Percentiles rank a stretch among this genome's conserved stretches.
These are phyloP conservation scores for Kodamaea nitidulidarum DNA, from an alignment of 805 yeast species.

Conservation along the genomic window DNA sequence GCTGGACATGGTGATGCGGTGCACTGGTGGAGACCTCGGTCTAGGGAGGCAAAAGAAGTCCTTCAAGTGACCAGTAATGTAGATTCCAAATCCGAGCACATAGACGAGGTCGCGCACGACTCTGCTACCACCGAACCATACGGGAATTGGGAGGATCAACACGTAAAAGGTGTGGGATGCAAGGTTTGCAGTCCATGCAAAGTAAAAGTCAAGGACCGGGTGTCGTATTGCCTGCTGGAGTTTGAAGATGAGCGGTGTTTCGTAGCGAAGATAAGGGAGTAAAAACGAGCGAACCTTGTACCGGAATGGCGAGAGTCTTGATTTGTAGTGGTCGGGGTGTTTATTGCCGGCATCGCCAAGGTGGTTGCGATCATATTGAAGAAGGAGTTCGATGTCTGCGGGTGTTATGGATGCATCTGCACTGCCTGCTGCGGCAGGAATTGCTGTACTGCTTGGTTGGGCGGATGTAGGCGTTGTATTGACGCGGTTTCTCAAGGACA, in stretches of 20 bases:
- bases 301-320: conserved; percentile 52
- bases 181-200: conserved; percentile 81
- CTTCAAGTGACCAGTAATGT: conserved; percentile 67
- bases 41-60: conserved; percentile 89
- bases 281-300: conserved; percentile 50
- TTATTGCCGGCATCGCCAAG: conserved; percentile 70
- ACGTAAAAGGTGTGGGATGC: conserved; percentile 96
- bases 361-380: conserved; percentile 11
- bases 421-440: no score
- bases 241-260: conserved; percentile 54
- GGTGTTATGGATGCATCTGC: conserved; percentile 1
- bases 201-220: conserved; percentile 61
- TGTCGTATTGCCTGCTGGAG: conserved; percentile 53
- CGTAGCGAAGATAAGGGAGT: conserved; percentile 56
- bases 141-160: conserved; percentile 76
- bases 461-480: neutral
- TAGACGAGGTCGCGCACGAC: conserved; percentile 57
- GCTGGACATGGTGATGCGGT: conserved; percentile 84
- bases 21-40: conserved; percentile 88
- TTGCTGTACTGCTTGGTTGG: no score
- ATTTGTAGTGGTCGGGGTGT: conserved; percentile 60
- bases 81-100: conserved; percentile 68
- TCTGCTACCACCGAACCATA: conserved; percentile 68
- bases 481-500: conserved; percentile 1
- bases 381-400: conserved; percentile 12